Evolutionary conservation across 441 rosid species (phyloP).

Genomic region (Aleurites moluccanus): DNA sequence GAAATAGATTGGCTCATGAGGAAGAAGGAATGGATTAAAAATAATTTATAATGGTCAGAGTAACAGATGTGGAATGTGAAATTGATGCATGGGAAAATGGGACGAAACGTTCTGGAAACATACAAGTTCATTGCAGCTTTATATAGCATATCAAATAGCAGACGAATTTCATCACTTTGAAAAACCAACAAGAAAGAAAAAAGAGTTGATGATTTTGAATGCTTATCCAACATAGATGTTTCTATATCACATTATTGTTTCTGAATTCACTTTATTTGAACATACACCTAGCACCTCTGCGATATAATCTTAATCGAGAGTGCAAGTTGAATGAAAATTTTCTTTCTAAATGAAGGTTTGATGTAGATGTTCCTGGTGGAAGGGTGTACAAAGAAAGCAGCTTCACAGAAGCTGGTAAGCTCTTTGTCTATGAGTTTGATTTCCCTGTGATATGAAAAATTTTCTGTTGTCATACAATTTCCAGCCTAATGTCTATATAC

Average conservation of each 20-base stretch:
- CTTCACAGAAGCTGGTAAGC: conserved; percentile 86
- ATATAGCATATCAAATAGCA: neutral
- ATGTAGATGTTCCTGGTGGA: conserved; percentile 95
- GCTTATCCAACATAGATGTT: neutral
- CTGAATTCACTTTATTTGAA: conserved; percentile 7
- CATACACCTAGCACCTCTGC: neutral
- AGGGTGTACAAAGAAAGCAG: conserved; percentile 78
- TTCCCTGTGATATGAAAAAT: neutral
- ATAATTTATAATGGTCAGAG: neutral
- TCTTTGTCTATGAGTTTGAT: conserved; percentile 9
- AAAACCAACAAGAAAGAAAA: neutral
- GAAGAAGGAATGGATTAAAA: neutral
- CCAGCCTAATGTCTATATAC: neutral
- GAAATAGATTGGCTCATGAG: neutral
- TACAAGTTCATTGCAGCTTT: neutral
- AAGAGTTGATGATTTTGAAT: neutral
- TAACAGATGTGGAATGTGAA: neutral
- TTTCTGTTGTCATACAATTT: neutral
- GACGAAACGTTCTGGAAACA: neutral
- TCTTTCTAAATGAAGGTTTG: conserved; percentile 60
- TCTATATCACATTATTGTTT: neutral
- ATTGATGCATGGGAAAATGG: neutral
- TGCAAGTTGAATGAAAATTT: neutral
- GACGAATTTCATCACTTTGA: neutral
- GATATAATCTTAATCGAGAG: neutral